Evolutionary conservation across 257 asterid genomes (phyloP).

Genomic region (Ehretia macrophylla): DNA sequence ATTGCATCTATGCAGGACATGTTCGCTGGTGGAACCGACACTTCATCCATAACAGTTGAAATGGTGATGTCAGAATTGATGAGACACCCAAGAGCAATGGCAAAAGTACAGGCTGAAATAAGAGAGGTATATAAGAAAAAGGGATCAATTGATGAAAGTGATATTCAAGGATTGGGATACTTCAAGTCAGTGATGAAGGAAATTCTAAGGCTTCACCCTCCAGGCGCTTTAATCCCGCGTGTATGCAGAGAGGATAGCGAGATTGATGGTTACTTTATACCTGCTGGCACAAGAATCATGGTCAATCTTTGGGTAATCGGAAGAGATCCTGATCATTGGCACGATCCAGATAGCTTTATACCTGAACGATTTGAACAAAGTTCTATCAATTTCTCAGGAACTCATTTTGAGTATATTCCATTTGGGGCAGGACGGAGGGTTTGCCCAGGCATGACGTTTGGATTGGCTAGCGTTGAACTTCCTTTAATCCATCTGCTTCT

Average conservation of each 20-base stretch:
- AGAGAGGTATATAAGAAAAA: not conserved
- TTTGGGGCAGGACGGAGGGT: not conserved
- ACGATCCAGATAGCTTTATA: not conserved
- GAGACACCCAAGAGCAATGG: not conserved
- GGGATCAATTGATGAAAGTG: not conserved
- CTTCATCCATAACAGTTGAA: not conserved
- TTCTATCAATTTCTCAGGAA: not conserved
- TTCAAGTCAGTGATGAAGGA: not conserved
- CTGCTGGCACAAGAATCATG: not conserved
- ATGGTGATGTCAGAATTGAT: not conserved
- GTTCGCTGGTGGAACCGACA: not conserved
- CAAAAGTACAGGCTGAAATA: not conserved
- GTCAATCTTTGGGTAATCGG: not conserved
- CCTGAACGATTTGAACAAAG: not conserved
- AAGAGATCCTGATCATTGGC: not conserved
- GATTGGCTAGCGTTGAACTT: not conserved
- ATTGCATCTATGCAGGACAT: not conserved
- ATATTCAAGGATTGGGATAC: not conserved
- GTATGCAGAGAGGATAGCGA: not conserved
- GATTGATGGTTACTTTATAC: not conserved
- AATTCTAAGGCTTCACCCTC: not conserved
- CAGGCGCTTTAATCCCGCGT: not conserved
- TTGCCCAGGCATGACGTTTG: not conserved
- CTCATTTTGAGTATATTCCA: not conserved
- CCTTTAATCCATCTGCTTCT: not conserved